Evolutionary conservation across 1,139 yeast genomes (phyloP).

Genomic region (Scheffersomyces segobiensis): DNA sequence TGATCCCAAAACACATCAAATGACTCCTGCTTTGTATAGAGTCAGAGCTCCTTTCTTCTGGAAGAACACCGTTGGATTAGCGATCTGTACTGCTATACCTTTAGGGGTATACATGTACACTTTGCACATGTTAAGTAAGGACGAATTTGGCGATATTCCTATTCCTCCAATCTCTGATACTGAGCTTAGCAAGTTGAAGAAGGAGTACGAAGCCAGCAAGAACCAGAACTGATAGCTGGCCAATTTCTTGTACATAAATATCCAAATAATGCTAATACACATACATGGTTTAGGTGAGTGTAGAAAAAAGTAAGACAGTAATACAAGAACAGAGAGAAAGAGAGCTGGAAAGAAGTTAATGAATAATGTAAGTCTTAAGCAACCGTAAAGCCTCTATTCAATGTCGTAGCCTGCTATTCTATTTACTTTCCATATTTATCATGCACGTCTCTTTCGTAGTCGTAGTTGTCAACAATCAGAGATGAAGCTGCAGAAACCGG

Average conservation of each 20-base stretch:
- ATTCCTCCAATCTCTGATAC: constrained; percentile 86
- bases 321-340: too few species aligned
- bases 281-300: neutral
- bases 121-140: constrained; percentile 67
- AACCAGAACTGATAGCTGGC: constrained; percentile 8
- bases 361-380: neutral
- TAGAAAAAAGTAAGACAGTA: neutral
- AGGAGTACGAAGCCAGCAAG: constrained; percentile 60
- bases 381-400: neutral
- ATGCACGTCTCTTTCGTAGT: neutral
- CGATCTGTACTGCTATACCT: constrained; percentile 59
- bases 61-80: constrained; percentile 67
- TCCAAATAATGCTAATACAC: neutral
- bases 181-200: constrained; percentile 69
- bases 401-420: neutral
- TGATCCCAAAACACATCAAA: constrained; percentile 76
- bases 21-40: constrained; percentile 91
- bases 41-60: constrained; percentile 86
- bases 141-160: constrained; percentile 88
- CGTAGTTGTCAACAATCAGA: neutral
- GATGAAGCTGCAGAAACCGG: neutral
- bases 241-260: neutral
- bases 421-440: neutral
- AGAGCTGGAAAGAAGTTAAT: too few species aligned
- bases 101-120: constrained; percentile 75